Conservation (phyloP, 345 rosid genomes). For the Rhodamnia argentea region DNA sequence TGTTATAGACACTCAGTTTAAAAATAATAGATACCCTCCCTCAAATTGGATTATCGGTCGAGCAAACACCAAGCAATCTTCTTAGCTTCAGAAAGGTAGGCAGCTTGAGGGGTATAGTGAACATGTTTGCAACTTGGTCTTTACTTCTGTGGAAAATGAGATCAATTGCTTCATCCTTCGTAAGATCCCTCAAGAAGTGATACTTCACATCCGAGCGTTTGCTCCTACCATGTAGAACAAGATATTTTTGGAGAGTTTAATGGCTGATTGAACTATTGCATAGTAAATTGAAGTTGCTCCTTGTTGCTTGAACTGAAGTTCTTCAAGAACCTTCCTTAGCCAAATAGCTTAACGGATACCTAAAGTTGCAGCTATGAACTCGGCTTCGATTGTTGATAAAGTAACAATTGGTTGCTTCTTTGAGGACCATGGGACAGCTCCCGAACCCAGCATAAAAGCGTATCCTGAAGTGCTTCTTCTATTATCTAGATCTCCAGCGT, state of each 20-base stretch:
- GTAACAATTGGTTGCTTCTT: neutral
- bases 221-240: neutral
- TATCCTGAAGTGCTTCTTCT: neutral
- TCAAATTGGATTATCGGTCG: too few species aligned
- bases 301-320: neutral
- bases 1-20: too few species aligned
- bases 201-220: neutral
- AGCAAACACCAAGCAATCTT: too few species aligned
- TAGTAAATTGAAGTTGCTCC: neutral
- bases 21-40: too few species aligned
- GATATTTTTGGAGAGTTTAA: neutral
- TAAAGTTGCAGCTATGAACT: neutral
- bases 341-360: conserved; percentile 1
- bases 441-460: neutral
- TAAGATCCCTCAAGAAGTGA: neutral
- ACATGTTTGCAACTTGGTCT: neutral
- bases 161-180: neutral
- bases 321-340: neutral
- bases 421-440: neutral
- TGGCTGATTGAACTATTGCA: neutral
- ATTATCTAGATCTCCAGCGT: too few species aligned
- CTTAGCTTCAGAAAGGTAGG: too few species aligned
- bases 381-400: neutral
- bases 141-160: neutral
- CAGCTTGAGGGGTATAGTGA: neutral